Percentiles rank a stretch among this genome's conserved stretches.
phyloP scores from a whole-genome alignment of 2,329 filamentous ascomycete species.

The Ophiostoma sp. region DNA sequence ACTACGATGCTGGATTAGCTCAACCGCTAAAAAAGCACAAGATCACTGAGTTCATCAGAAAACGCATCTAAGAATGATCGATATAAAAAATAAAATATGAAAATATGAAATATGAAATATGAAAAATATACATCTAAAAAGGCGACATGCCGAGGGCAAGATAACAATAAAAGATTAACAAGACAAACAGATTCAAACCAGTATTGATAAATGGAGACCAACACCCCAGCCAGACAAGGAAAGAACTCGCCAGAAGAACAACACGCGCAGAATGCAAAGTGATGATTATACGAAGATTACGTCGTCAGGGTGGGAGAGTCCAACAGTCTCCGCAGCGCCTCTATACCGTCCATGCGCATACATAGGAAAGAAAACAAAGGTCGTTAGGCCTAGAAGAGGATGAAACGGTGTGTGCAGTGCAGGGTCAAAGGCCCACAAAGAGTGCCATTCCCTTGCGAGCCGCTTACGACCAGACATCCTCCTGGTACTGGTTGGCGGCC shows the following conservation, averaged over 20 bases:
- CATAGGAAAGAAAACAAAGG: slow-evolving; percentile 10
- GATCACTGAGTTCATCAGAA: neutral
- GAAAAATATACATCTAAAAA: slow-evolving; percentile 4
- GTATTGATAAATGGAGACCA: neutral
- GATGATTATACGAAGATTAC: neutral
- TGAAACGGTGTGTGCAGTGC: neutral
- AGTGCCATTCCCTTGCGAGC: neutral
- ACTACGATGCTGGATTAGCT: neutral
- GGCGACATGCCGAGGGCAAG: neutral
- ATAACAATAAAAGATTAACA: neutral
- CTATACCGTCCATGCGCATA: slow-evolving; percentile 9
- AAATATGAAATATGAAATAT: neutral
- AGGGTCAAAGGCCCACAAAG: too few relatives aligned
- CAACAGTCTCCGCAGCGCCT: neutral
- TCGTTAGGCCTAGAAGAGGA: neutral
- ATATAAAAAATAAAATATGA: neutral
- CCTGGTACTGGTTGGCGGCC: slow-evolving; percentile 90
- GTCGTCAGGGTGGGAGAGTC: neutral
- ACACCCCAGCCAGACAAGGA: slow-evolving; percentile 8
- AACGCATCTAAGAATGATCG: neutral
- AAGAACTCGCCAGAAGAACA: slow-evolving; percentile 3
- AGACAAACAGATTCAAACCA: neutral
- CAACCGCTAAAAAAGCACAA: neutral
- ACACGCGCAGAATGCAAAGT: neutral
- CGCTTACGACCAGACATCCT: slow-evolving; percentile 64